phyloP scores from a whole-genome alignment of 148 eudicot species.

The Rheum nobile region DNA sequence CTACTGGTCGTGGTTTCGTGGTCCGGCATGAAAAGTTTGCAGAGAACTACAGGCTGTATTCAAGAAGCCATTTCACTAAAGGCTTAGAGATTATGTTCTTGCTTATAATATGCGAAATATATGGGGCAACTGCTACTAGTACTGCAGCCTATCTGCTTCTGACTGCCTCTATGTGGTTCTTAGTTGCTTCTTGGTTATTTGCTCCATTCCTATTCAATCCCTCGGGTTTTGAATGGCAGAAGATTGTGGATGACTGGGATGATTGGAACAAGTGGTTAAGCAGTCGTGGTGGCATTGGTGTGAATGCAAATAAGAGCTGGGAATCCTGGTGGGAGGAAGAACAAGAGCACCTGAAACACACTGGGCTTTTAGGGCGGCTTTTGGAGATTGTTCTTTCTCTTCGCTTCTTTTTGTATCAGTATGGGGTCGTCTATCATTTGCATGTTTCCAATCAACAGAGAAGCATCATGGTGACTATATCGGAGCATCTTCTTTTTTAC shows the following conservation, averaged over 20 bases:
- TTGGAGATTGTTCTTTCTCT: conserved; percentile 20
- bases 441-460: conserved; percentile 10
- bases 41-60: conserved; percentile 21
- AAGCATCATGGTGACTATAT: conserved; percentile 1
- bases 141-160: conserved; percentile 36
- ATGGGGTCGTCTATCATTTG: conserved; percentile 26
- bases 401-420: conserved; percentile 26
- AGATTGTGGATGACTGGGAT: conserved; percentile 51
- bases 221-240: conserved; percentile 16
- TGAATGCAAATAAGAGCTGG: conserved; percentile 38
- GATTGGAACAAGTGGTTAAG: conserved; percentile 47
- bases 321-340: conserved; percentile 32
- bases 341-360: conserved; percentile 17
- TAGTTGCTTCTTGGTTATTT: conserved; percentile 52
- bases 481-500: neutral
- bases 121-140: conserved; percentile 24
- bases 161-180: conserved; percentile 48
- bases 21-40: conserved; percentile 20
- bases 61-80: conserved; percentile 23
- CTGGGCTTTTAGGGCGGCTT: conserved; percentile 12
- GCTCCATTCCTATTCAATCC: conserved; percentile 39
- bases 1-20: conserved; percentile 29
- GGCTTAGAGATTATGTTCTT: conserved; percentile 19
- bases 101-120: conserved; percentile 36
- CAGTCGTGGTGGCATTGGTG: conserved; percentile 30